phyloP scores from a whole-genome alignment of 2,329 filamentous ascomycete species.

The Trichoderma sp. region DNA sequence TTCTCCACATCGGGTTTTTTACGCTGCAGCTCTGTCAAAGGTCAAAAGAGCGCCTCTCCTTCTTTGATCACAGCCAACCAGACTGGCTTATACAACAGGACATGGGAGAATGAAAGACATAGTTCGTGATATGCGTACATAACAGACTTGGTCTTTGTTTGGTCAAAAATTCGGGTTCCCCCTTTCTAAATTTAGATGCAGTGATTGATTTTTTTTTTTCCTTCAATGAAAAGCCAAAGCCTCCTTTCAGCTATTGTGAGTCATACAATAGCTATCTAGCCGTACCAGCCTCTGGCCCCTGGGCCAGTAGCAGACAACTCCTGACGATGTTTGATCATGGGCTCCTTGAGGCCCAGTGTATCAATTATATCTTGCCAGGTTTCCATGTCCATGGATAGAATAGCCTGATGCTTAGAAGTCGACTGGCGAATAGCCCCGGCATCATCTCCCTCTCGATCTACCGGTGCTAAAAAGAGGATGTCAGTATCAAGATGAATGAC shows the following conservation, averaged over 20 bases:
- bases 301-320: conserved; percentile 58
- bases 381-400: conserved; percentile 84
- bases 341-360: conserved; percentile 73
- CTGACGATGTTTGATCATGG: conserved; percentile 82
- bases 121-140: background rate
- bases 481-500: conserved; percentile 31
- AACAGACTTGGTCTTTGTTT: background rate
- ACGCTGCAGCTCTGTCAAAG: background rate
- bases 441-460: conserved; percentile 50
- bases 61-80: background rate
- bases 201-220: background rate
- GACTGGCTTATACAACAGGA: background rate
- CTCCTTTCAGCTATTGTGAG: background rate
- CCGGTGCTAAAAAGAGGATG: conserved; percentile 37
- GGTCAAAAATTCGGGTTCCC: background rate
- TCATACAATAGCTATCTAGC: conserved; percentile 41
- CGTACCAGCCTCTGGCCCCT: conserved; percentile 68
- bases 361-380: conserved; percentile 80
- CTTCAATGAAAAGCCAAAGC: background rate
- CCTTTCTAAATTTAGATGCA: background rate
- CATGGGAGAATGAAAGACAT: background rate
- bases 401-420: conserved; percentile 76
- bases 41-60: background rate
- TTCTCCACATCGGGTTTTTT: background rate
- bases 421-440: conserved; percentile 54